Conservation (phyloP, 169 alveolate genomes). For the Plasmodium sp. region DNA sequence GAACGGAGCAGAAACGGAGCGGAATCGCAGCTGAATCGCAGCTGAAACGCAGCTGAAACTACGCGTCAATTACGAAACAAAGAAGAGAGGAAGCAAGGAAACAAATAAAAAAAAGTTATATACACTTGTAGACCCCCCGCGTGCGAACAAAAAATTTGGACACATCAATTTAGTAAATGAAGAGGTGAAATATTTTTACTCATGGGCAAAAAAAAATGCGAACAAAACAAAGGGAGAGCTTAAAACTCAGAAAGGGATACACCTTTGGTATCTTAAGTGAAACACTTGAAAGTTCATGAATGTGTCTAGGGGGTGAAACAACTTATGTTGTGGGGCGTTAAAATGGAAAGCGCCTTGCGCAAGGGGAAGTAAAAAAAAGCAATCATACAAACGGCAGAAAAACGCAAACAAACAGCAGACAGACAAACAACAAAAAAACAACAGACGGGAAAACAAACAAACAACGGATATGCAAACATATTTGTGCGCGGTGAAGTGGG, state of each 20-base stretch:
- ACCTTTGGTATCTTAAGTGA: neutral
- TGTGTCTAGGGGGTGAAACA: constrained; percentile 11
- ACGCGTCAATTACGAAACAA: neutral
- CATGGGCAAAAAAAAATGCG: neutral
- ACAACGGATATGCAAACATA: neutral
- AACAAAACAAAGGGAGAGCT: neutral
- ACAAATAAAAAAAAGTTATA: constrained; percentile 22
- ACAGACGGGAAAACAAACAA: neutral
- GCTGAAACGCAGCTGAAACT: neutral
- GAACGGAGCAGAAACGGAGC: neutral
- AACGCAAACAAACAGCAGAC: neutral
- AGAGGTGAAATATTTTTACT: neutral
- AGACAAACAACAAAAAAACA: neutral
- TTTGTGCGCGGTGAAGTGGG: neutral
- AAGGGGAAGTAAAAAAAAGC: neutral
- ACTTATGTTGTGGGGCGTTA: constrained; percentile 19
- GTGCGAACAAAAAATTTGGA: neutral
- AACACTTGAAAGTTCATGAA: neutral
- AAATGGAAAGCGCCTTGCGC: neutral
- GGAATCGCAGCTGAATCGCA: too few relatives aligned
- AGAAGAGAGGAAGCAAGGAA: neutral
- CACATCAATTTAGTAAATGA: neutral
- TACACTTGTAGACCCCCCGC: neutral
- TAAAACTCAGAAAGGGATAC: neutral
- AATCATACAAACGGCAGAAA: neutral